Evolutionary conservation across 495 filamentous ascomycete genomes (phyloP).

Genomic region (Amniculicola lignicola): DNA sequence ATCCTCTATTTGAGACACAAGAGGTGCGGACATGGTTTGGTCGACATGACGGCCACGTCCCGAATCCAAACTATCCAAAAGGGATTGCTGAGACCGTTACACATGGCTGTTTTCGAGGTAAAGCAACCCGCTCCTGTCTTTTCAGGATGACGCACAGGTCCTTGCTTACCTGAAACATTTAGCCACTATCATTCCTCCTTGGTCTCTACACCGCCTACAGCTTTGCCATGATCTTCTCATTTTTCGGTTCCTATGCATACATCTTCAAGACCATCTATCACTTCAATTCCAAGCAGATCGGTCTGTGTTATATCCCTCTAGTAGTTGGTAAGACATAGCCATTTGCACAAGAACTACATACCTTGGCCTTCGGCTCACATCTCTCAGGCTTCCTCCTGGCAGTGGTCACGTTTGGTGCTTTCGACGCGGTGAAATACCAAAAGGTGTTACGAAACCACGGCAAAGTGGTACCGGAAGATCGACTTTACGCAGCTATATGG

Average conservation of each 20-base stretch:
- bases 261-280: not conserved
- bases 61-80: not conserved
- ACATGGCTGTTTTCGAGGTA: slow-evolving; percentile 4
- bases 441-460: not conserved
- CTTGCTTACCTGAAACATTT: not conserved
- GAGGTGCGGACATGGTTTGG: not conserved
- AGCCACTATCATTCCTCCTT: slow-evolving; percentile 1
- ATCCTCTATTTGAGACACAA: not conserved
- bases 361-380: not conserved
- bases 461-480: not conserved
- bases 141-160: not conserved
- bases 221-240: slow-evolving; percentile 4
- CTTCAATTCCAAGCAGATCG: not conserved
- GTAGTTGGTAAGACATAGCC: slow-evolving; percentile 1
- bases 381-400: slow-evolving; percentile 2
- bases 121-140: not conserved
- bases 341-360: not conserved
- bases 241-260: not conserved
- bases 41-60: not conserved
- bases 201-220: slow-evolving; percentile 2
- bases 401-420: not conserved
- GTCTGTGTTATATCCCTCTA: not conserved
- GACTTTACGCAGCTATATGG: not conserved
- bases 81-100: slow-evolving; percentile 4
- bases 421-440: not conserved